Percentiles rank a stretch among this genome's conserved stretches.
Conservation (phyloP, 495 filamentous ascomycete genomes). For the Massariosphaeria phaeospora region DNA sequence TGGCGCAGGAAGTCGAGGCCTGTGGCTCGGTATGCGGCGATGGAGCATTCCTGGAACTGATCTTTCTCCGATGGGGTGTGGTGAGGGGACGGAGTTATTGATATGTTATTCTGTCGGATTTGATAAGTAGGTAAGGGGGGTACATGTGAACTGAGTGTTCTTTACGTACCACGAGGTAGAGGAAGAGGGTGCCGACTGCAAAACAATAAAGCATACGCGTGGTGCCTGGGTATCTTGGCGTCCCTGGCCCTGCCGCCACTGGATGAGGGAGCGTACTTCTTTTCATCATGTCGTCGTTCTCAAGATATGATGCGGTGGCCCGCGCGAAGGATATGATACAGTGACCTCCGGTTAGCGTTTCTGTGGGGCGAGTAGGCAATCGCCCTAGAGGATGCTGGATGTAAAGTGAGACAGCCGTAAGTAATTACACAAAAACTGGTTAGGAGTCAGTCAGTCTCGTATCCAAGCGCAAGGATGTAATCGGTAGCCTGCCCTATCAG, state of each 20-base stretch:
- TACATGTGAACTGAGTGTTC: not conserved
- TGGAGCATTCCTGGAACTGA: slow-evolving; percentile 45
- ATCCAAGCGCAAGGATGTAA: too few species aligned
- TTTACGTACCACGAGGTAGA: too few species aligned
- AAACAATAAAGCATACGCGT: not conserved
- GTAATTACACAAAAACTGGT: too few species aligned
- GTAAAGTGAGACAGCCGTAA: too few species aligned
- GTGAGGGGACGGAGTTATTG: not conserved
- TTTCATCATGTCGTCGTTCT: not conserved
- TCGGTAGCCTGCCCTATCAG: too few species aligned
- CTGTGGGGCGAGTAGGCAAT: too few species aligned
- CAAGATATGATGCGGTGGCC: too few species aligned
- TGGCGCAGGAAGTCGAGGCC: slow-evolving; percentile 46
- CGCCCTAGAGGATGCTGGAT: too few species aligned
- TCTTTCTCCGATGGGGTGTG: slow-evolving; percentile 22
- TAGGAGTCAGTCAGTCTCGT: too few species aligned
- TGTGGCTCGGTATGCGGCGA: slow-evolving; percentile 40
- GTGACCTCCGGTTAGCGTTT: too few species aligned
- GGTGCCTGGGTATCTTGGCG: not conserved
- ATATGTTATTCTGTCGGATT: not conserved
- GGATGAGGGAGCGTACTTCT: not conserved
- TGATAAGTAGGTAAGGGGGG: too few species aligned
- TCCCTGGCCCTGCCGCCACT: not conserved
- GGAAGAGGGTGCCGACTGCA: not conserved
- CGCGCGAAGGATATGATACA: too few species aligned